Percentiles rank a stretch among this genome's conserved stretches.
These are phyloP conservation scores for Lactifluus hygrophoroides DNA, from an alignment of 768 basidiomycete species.

Conservation along the genomic window DNA sequence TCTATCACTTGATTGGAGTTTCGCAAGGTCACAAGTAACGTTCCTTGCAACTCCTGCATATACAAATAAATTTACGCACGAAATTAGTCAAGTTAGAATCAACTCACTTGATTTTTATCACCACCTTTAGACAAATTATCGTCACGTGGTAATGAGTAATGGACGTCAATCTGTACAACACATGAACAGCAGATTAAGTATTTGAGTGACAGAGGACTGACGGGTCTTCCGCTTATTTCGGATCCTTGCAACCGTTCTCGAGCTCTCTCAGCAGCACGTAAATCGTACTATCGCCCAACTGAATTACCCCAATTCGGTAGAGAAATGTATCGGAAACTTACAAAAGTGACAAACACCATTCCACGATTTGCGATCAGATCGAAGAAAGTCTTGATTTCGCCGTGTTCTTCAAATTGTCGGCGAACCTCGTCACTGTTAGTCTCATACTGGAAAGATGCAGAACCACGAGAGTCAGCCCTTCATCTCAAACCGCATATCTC, in stretches of 20 bases:
- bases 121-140: slow-evolving; percentile 47
- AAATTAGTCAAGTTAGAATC: background rate
- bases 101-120: slow-evolving; percentile 78
- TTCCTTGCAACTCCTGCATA: slow-evolving; percentile 68
- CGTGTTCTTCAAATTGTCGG: slow-evolving; percentile 81
- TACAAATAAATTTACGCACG: background rate
- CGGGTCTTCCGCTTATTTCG: slow-evolving; percentile 80
- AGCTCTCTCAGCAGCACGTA: slow-evolving; percentile 88
- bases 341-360: slow-evolving; percentile 99
- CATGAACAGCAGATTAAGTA: slow-evolving; percentile 1
- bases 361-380: slow-evolving; percentile 90
- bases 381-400: slow-evolving; percentile 95
- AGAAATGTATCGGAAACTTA: slow-evolving; percentile 40
- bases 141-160: slow-evolving; percentile 90
- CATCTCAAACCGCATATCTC: background rate
- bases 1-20: slow-evolving; percentile 67
- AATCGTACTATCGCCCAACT: slow-evolving; percentile 56
- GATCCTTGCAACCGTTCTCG: slow-evolving; percentile 86
- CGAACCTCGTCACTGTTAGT: slow-evolving; percentile 81
- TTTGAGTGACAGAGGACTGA: slow-evolving; percentile 35
- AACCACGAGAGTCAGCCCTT: slow-evolving; percentile 9
- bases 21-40: slow-evolving; percentile 68
- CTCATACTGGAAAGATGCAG: slow-evolving; percentile 56
- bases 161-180: slow-evolving; percentile 82
- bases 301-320: background rate